Base-by-base conservation (phyloP, 495 filamentous ascomycete species). In the Penicillium cataractarum region DNA sequence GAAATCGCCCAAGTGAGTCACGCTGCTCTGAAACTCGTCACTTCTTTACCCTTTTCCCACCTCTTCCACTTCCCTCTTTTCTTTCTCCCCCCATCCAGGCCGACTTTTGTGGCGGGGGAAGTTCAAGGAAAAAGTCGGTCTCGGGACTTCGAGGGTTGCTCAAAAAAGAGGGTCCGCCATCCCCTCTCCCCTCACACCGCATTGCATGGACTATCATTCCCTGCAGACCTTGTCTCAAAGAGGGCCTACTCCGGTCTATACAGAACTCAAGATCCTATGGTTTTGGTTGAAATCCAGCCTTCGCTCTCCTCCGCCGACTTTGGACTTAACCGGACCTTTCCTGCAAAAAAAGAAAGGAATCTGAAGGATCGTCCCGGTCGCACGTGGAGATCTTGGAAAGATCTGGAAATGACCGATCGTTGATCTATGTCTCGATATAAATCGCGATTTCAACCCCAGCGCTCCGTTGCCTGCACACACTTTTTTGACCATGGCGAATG, bases 1-100 rank as follows among this genome's bases (percentile, higher is more conserved):
- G 72, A 81, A 82, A 70, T 79, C 82, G 68, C 76, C 80, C 62
- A 77, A 78, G 69, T 70, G 62, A 70, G 69, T 65, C 59, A 54
- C 24, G 33, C 35, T 37, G 35, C 17, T 55, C 21, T 51, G 26
- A 40, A n/a, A n/a, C n/a, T n/a, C n/a, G n/a, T n/a, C 10, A 44
- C 35, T 35, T 19, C 31, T 51, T 46, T 37, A 6, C 50, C 33
- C 39, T 56, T 9, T 61, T 17, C 37, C 12, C 29, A 13, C 51
- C n/a, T 4, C 19, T 32, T 4, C 9, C 29, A 19, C 3, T 7
- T 17, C 37, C 6, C 31, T 6, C n/a, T 32, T 15, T 26, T 12
- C 15, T n/a, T 19, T 22, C 32, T 9, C 27, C 10, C n/a, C 17
- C 37, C 8, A n/a, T 12, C 31, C 15, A 6, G 21, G 26, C 24